phyloP scores from a whole-genome alignment of 2,329 filamentous ascomycete species.

The Hymenoscyphus occultus region DNA sequence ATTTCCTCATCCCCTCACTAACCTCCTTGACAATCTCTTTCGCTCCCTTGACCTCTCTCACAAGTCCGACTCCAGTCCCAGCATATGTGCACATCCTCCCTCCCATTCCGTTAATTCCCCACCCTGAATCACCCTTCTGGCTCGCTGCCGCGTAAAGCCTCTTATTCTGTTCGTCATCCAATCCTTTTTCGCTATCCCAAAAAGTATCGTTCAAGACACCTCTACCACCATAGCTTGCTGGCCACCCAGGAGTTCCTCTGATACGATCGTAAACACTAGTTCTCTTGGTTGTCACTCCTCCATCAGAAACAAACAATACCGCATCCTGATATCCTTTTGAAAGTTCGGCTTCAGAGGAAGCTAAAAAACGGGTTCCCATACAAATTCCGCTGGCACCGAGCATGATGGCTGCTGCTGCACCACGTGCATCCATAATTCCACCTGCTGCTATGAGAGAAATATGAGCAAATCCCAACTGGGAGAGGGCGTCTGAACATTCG shows the following conservation, averaged over 20 bases:
- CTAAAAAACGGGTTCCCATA: slow-evolving; percentile 49
- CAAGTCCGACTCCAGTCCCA: slow-evolving; percentile 24
- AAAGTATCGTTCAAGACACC: slow-evolving; percentile 53
- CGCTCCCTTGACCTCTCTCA: slow-evolving; percentile 19
- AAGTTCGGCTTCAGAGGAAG: slow-evolving; percentile 43
- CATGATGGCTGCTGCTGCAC: slow-evolving; percentile 33
- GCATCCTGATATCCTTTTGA: slow-evolving; percentile 44
- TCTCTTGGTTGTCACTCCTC: slow-evolving; percentile 45
- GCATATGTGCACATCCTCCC: slow-evolving; percentile 22
- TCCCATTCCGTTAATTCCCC: slow-evolving; percentile 39
- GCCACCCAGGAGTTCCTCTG: slow-evolving; percentile 55
- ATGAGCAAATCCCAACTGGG: slow-evolving; percentile 14
- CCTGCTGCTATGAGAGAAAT: slow-evolving; percentile 32
- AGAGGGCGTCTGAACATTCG: slow-evolving; percentile 29
- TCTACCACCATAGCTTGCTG: slow-evolving; percentile 51
- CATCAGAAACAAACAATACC: slow-evolving; percentile 45
- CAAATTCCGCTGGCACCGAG: slow-evolving; percentile 40
- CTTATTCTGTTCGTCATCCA: slow-evolving; percentile 38
- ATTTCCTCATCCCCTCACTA: slow-evolving; percentile 7
- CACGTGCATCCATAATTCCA: slow-evolving; percentile 36
- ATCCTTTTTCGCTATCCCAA: slow-evolving; percentile 38
- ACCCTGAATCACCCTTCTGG: slow-evolving; percentile 45
- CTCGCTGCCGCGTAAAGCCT: slow-evolving; percentile 42
- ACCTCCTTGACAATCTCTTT: slow-evolving; percentile 23
- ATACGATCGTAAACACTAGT: slow-evolving; percentile 49